Percentiles rank a stretch among this genome's conserved stretches.
Evolutionary conservation across 2,329 filamentous ascomycete genomes (phyloP).

Genomic region (Diaporthe batatas): DNA sequence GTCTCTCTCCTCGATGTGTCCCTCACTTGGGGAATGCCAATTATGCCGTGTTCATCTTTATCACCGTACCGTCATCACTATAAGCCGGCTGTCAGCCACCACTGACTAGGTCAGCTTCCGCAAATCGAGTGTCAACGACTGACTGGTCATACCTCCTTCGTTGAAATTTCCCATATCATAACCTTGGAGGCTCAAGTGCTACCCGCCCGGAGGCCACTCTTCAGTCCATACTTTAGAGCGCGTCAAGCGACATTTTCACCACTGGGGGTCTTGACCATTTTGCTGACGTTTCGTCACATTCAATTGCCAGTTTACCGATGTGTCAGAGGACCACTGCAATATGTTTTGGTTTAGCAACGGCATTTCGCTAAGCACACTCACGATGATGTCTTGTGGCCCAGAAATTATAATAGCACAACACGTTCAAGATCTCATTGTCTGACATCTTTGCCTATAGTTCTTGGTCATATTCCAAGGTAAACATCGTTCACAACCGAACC

Average conservation of each 20-base stretch:
- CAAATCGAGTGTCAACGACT: not conserved
- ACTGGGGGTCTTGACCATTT: not conserved
- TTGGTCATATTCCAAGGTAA: not conserved
- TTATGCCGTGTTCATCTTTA: not conserved
- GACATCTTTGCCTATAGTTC: not conserved
- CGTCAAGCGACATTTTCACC: not conserved
- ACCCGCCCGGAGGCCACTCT: too few species aligned
- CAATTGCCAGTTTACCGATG: not conserved
- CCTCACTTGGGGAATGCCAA: not conserved
- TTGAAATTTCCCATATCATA: not conserved
- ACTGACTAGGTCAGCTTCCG: not conserved
- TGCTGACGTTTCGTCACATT: too few species aligned
- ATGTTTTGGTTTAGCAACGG: too few species aligned
- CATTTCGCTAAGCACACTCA: not conserved
- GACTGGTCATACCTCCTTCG: too few species aligned
- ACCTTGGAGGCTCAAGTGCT: not conserved
- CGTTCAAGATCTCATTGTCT: too few species aligned
- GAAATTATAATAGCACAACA: too few species aligned
- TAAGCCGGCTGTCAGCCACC: slow-evolving; percentile 16
- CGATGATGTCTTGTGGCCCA: not conserved
- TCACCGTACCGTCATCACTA: not conserved
- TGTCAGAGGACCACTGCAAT: too few species aligned
- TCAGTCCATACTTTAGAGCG: not conserved
- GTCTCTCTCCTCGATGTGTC: too few species aligned
- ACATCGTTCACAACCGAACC: not conserved